Conservation (phyloP, 2,329 filamentous ascomycete species). For the Monilinia polystroma region DNA sequence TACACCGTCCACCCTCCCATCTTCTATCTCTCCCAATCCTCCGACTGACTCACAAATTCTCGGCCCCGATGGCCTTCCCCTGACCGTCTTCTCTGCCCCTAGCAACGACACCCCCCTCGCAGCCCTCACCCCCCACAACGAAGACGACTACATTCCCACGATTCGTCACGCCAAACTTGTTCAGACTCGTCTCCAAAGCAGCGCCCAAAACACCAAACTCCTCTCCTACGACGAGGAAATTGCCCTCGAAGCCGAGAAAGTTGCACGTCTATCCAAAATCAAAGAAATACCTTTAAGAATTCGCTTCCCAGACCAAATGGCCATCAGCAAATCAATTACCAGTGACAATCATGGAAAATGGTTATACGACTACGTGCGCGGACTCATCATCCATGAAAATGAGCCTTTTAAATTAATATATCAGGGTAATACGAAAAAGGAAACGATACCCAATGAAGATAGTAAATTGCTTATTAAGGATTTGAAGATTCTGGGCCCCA, state of each 20-base stretch:
- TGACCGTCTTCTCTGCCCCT: slow-evolving; percentile 77
- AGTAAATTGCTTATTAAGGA: slow-evolving; percentile 65
- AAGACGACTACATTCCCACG: slow-evolving; percentile 73
- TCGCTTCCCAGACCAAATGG: slow-evolving; percentile 81
- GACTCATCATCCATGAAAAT: slow-evolving; percentile 62
- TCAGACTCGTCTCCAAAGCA: slow-evolving; percentile 63
- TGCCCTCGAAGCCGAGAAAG: slow-evolving; percentile 63
- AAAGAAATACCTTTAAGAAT: slow-evolving; percentile 73
- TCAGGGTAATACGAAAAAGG: slow-evolving; percentile 33
- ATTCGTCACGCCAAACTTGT: slow-evolving; percentile 74
- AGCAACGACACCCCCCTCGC: slow-evolving; percentile 72
- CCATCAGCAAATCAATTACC: slow-evolving; percentile 68
- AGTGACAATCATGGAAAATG: slow-evolving; percentile 60
- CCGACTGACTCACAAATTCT: slow-evolving; percentile 26
- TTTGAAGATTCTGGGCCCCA: slow-evolving; percentile 67
- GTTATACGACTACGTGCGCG: slow-evolving; percentile 72
- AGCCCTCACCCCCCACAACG: slow-evolving; percentile 63
- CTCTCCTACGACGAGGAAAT: slow-evolving; percentile 80
- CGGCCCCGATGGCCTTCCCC: slow-evolving; percentile 47
- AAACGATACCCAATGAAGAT: slow-evolving; percentile 46
- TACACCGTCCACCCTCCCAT: not conserved
- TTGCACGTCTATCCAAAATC: slow-evolving; percentile 63
- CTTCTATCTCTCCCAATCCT: slow-evolving; percentile 6
- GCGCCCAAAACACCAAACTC: slow-evolving; percentile 71
- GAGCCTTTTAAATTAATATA: slow-evolving; percentile 70